A percentile compares a stretch with the other conserved stretches of the same genome.
Evolutionary conservation across 345 rosid species (phyloP).

Genomic region (Mangifera indica): DNA sequence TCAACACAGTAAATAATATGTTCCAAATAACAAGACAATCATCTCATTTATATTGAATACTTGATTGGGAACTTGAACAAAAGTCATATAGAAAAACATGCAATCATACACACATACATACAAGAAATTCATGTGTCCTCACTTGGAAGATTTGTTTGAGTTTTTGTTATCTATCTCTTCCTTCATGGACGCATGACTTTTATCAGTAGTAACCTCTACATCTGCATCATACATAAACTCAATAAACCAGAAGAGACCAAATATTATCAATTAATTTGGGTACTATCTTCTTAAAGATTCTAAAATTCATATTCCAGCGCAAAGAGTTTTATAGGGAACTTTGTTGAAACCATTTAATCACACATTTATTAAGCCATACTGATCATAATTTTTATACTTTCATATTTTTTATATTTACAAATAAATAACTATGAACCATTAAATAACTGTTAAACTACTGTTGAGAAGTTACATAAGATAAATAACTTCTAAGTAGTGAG

Average conservation of each 20-base stretch:
- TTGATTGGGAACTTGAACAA: neutral
- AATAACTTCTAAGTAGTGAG: no score
- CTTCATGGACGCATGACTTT: constrained; percentile 25
- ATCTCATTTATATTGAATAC: neutral
- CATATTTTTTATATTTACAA: no score
- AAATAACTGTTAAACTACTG: no score
- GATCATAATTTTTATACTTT: neutral
- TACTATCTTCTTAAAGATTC: neutral
- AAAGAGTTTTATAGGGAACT: neutral
- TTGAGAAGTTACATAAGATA: no score
- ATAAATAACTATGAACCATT: no score
- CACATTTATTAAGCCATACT: neutral
- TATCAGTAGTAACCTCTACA: constrained; percentile 26
- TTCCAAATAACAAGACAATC: neutral
- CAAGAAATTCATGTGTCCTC: constrained; percentile 21
- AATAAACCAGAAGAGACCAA: neutral
- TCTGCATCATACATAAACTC: constrained; percentile 30
- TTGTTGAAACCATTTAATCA: neutral
- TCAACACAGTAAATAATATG: neutral
- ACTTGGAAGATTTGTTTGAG: constrained; percentile 37
- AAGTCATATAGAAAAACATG: neutral
- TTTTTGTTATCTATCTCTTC: constrained; percentile 25
- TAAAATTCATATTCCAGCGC: neutral
- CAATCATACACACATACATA: neutral
- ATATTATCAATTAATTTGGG: constrained; percentile 1